A percentile compares a stretch with the other conserved stretches of the same genome.
phyloP scores from a whole-genome alignment of 1,284 basidiomycete species.

The Ustilago lituana region DNA sequence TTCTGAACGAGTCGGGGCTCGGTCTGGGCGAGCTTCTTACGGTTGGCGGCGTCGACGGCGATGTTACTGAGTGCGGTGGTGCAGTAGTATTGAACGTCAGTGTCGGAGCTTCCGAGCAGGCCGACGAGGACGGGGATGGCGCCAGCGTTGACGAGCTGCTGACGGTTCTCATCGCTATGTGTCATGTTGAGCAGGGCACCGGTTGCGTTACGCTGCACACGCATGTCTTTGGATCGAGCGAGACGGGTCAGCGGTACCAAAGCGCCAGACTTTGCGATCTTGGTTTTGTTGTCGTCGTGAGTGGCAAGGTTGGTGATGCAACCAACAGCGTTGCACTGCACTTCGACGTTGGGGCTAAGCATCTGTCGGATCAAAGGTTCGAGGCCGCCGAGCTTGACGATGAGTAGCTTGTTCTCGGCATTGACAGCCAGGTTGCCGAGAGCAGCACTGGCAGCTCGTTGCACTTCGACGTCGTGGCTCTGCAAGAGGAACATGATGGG shows the following conservation, averaged over 20 bases:
- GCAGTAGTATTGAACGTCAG: conserved; percentile 99
- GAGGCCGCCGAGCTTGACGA: conserved; percentile 95
- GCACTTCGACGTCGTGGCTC: conserved; percentile 98
- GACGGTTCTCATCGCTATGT: conserved; percentile 93
- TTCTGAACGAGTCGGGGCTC: conserved; percentile 96
- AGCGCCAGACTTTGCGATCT: conserved; percentile 98
- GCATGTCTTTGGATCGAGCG: conserved; percentile 98
- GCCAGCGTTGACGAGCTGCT: conserved; percentile 97
- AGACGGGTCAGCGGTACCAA: conserved; percentile 94
- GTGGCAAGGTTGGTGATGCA: conserved; percentile 99
- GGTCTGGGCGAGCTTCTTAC: conserved; percentile 92
- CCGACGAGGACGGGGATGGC: conserved; percentile 97
- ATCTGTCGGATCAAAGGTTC: conserved; percentile 99
- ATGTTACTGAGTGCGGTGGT: conserved; percentile 99
- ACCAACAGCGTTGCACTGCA: conserved; percentile 99
- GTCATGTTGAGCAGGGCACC: conserved; percentile 99
- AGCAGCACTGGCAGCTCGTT: conserved; percentile 97
- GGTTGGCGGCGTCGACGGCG: conserved; percentile 76
- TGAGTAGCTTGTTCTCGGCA: conserved; percentile 98
- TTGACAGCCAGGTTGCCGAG: conserved; percentile 98
- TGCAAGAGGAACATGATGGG: conserved; percentile 97
- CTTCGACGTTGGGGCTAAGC: conserved; percentile 98
- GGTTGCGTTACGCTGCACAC: conserved; percentile 97
- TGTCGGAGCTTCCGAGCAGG: conserved; percentile 94
- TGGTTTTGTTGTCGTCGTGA: conserved; percentile 99